Conservation (phyloP, 129 eudicot genomes). For the Scalesia atractyloides region DNA sequence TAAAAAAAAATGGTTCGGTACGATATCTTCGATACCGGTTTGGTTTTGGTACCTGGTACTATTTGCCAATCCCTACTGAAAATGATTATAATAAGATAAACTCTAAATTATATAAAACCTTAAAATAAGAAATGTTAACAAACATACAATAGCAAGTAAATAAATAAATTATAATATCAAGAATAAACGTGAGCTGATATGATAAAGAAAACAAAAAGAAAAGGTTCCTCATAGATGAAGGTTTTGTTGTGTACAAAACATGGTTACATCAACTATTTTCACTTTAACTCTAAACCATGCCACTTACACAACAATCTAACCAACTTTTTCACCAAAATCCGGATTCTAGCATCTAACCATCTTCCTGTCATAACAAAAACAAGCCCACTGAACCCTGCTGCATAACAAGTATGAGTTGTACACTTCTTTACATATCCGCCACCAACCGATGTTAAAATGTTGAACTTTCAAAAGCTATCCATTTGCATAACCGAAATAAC, state of each 20-base stretch:
- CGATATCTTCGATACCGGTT: too few relatives aligned
- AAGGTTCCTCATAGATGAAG: constrained; percentile 25
- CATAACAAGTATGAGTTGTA: constrained; percentile 29
- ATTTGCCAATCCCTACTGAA: too few relatives aligned
- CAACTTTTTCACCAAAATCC: constrained; percentile 28
- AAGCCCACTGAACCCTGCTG: constrained; percentile 26
- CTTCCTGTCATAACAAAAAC: constrained; percentile 27
- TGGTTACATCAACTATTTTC: constrained; percentile 23
- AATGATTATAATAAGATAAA: too few relatives aligned
- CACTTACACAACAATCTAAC: constrained; percentile 19
- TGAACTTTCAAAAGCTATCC: constrained; percentile 41
- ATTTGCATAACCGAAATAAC: constrained; percentile 32
- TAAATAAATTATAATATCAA: too few relatives aligned
- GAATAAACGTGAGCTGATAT: constrained; percentile 3
- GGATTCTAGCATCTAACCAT: constrained; percentile 31
- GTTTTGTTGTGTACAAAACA: constrained; percentile 30
- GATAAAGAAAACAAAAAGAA: background rate
- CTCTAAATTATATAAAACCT: too few relatives aligned
- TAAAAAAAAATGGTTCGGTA: too few relatives aligned
- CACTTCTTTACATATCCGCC: constrained; percentile 37
- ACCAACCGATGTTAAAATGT: constrained; percentile 34
- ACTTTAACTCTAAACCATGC: constrained; percentile 7
- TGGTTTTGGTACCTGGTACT: too few relatives aligned
- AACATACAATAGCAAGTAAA: too few relatives aligned
- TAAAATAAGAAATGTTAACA: too few relatives aligned